Base-by-base conservation (phyloP, 768 basidiomycete genomes). In the Boletus patriciae region DNA sequence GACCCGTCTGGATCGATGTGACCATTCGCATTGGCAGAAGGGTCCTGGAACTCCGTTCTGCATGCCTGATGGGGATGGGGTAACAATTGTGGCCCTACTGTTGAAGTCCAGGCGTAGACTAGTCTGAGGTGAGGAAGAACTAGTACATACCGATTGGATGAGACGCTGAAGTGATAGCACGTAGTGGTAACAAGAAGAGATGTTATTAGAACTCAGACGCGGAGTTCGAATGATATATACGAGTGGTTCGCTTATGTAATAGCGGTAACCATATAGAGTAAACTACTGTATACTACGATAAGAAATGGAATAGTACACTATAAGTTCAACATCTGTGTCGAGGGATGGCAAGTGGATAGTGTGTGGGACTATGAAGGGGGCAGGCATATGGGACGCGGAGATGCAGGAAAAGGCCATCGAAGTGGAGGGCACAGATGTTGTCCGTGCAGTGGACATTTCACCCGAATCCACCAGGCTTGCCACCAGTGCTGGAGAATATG, bases 51-150 rank as follows among this genome's bases (percentile, higher is more conserved):
- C 8, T 56, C 67, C 21, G 38, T 43, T 45, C 37, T 49, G 55
- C 23, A 52, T 49, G 50, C 43, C 21, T 37, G 55, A 37, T 12
- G 38, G 23, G 2, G n/a, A n/a, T n/a, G n/a, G n/a, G n/a, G n/a
- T n/a, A 47, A 45, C 21, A 44, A 51, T 27, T 46, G 61, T 57
- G 15, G 62, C 58, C 18, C 54, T 59, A 21, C 56, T 65, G 0
- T n/a, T n/a, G n/a, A n/a, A n/a, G n/a, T n/a, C n/a, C n/a, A n/a
- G n/a, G n/a, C n/a, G n/a, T n/a, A n/a, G n/a, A n/a, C n/a, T n/a
- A n/a, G n/a, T n/a, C n/a, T n/a, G n/a, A n/a, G n/a, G n/a, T n/a
- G n/a, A n/a, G n/a, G n/a, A n/a, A n/a, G n/a, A n/a, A n/a, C n/a
- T n/a, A n/a, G n/a, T n/a, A n/a, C n/a, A n/a, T n/a, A n/a, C n/a